phyloP scores from a whole-genome alignment of 106 monocot genomes.

The Posidonia australis region DNA sequence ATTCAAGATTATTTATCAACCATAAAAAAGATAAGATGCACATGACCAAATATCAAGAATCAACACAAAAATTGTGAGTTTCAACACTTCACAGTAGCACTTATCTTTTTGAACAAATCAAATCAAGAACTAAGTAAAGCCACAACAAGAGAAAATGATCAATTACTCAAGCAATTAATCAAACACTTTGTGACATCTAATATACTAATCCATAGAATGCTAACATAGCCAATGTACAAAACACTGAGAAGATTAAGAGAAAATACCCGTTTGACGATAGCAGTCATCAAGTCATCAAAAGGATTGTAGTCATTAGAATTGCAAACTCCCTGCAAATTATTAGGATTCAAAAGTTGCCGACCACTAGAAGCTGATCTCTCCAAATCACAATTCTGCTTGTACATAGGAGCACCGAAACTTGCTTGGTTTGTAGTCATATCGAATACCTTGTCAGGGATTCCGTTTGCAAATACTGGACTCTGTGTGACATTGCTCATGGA shows the following conservation, averaged over 20 bases:
- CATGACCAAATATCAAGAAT: too few species aligned
- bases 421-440: neutral
- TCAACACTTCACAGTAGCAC: too few species aligned
- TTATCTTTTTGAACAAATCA: too few species aligned
- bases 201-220: too few species aligned
- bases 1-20: too few species aligned
- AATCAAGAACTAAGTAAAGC: too few species aligned
- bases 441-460: neutral
- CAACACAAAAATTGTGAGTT: too few species aligned
- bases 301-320: constrained; percentile 3
- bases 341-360: neutral
- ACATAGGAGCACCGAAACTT: neutral
- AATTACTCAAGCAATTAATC: neutral
- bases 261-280: constrained; percentile 10
- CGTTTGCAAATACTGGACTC: neutral
- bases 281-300: constrained; percentile 14
- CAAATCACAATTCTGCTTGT: neutral
- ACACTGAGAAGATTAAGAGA: neutral
- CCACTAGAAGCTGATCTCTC: neutral
- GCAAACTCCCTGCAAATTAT: constrained; percentile 1
- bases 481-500: neutral
- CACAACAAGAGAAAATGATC: too few species aligned
- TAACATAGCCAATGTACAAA: too few species aligned
- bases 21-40: too few species aligned
- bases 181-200: too few species aligned